Conservation (phyloP, 805 yeast species). For the Blastobotrys peoriensis region DNA sequence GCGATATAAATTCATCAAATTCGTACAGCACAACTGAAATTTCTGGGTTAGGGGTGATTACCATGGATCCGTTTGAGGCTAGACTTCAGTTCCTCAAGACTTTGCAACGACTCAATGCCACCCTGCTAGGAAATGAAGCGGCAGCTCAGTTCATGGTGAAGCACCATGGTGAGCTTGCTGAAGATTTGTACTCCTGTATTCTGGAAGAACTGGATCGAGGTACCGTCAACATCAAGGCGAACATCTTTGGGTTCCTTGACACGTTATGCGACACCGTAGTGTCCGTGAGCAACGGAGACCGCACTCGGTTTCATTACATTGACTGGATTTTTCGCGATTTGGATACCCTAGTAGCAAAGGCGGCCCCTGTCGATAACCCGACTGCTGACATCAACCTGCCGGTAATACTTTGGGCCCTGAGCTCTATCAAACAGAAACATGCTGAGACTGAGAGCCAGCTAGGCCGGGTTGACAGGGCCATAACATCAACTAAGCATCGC, state of each 20-base stretch:
- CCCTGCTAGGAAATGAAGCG: constrained; percentile 30
- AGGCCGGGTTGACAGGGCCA: not conserved
- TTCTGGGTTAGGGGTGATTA: no score
- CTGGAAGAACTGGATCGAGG: constrained; percentile 47
- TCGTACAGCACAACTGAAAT: no score
- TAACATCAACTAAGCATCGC: not conserved
- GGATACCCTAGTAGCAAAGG: constrained; percentile 23
- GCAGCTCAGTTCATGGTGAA: constrained; percentile 23
- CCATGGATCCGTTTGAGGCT: constrained; percentile 87
- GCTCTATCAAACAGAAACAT: not conserved
- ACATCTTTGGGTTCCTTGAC: constrained; percentile 65
- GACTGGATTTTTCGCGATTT: constrained; percentile 28
- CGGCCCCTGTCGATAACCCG: constrained; percentile 22
- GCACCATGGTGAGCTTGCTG: constrained; percentile 47
- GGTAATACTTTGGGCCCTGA: not conserved
- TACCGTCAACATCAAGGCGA: constrained; percentile 52
- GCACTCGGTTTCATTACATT: constrained; percentile 19
- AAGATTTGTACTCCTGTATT: constrained; percentile 63
- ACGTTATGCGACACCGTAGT: constrained; percentile 35
- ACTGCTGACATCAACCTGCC: constrained; percentile 22
- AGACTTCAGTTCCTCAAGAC: constrained; percentile 67
- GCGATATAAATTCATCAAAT: no score
- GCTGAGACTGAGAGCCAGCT: not conserved
- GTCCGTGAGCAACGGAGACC: not conserved
- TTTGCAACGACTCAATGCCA: constrained; percentile 59